phyloP scores from a whole-genome alignment of 768 basidiomycete genomes.

The Hygrocybe punicea region DNA sequence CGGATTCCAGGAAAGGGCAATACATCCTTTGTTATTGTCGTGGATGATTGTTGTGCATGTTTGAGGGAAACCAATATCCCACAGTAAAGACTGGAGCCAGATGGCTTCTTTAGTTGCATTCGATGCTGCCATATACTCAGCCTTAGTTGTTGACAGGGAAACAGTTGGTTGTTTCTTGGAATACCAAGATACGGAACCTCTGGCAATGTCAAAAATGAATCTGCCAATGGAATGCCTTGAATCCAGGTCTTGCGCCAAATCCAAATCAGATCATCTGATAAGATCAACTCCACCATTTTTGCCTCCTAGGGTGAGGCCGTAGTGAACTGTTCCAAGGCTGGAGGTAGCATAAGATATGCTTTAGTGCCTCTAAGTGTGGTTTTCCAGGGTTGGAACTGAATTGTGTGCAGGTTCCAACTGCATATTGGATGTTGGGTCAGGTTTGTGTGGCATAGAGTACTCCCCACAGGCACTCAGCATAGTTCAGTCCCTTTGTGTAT shows the following conservation, averaged over 20 bases:
- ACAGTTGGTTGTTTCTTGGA: slow-evolving; percentile 32
- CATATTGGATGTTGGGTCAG: not conserved
- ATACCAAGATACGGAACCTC: slow-evolving; percentile 31
- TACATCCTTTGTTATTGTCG: not conserved
- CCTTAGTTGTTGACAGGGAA: too few species aligned
- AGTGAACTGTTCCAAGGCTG: slow-evolving; percentile 19
- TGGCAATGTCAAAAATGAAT: slow-evolving; percentile 25
- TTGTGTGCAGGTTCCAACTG: not conserved
- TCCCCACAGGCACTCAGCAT: not conserved
- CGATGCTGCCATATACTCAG: slow-evolving; percentile 28
- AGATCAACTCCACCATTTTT: not conserved
- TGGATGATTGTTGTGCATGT: not conserved
- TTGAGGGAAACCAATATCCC: slow-evolving; percentile 8
- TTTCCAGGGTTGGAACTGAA: not conserved
- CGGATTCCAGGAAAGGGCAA: not conserved
- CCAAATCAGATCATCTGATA: slow-evolving; percentile 19
- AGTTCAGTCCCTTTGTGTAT: too few species aligned
- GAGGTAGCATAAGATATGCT: slow-evolving; percentile 28
- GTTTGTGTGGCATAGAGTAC: not conserved
- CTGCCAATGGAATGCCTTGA: slow-evolving; percentile 26
- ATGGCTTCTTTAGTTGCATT: slow-evolving; percentile 22
- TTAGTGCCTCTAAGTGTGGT: slow-evolving; percentile 14
- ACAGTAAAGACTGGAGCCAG: slow-evolving; percentile 18
- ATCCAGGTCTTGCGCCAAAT: slow-evolving; percentile 21
- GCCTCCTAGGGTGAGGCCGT: slow-evolving; percentile 14